phyloP scores from a whole-genome alignment of 164 flowering plant genomes.

The Nelumbo lutea region DNA sequence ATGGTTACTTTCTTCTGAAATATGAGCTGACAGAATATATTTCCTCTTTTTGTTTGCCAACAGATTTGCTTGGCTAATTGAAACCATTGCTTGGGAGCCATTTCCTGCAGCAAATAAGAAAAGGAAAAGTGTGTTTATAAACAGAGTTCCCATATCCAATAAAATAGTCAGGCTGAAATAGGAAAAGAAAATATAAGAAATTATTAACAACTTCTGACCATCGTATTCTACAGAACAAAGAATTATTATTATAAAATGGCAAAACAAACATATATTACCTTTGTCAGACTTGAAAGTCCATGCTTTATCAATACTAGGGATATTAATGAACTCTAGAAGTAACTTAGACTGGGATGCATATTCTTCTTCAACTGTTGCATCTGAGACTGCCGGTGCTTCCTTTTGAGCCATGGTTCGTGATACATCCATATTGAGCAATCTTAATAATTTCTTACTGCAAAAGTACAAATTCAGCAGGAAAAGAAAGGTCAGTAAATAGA shows the following conservation, averaged over 20 bases:
- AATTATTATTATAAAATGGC: neutral
- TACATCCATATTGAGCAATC: slow-evolving; percentile 43
- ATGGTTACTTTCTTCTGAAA: slow-evolving; percentile 31
- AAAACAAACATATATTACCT: slow-evolving; percentile 34
- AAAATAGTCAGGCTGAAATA: neutral
- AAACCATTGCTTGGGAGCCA: slow-evolving; percentile 68
- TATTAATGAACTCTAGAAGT: slow-evolving; percentile 57
- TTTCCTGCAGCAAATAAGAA: slow-evolving; percentile 33
- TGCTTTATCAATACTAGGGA: slow-evolving; percentile 71
- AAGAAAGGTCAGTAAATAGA: slow-evolving; percentile 1
- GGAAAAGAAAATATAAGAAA: neutral
- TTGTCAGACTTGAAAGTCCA: slow-evolving; percentile 61
- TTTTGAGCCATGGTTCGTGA: slow-evolving; percentile 27
- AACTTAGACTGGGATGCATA: slow-evolving; percentile 62
- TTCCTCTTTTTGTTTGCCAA: slow-evolving; percentile 76
- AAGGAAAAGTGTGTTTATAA: neutral
- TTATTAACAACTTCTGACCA: neutral
- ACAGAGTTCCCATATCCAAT: neutral
- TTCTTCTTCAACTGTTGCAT: slow-evolving; percentile 54
- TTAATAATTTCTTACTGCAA: slow-evolving; percentile 24
- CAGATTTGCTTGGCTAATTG: slow-evolving; percentile 68
- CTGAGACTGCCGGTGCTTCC: slow-evolving; percentile 41
- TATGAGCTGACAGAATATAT: slow-evolving; percentile 49
- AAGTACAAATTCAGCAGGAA: neutral
- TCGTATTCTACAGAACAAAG: neutral